Percentiles rank a stretch among this genome's conserved stretches.
Evolutionary conservation across 2,329 filamentous ascomycete genomes (phyloP).

Genomic region (Emergomyces africanus): DNA sequence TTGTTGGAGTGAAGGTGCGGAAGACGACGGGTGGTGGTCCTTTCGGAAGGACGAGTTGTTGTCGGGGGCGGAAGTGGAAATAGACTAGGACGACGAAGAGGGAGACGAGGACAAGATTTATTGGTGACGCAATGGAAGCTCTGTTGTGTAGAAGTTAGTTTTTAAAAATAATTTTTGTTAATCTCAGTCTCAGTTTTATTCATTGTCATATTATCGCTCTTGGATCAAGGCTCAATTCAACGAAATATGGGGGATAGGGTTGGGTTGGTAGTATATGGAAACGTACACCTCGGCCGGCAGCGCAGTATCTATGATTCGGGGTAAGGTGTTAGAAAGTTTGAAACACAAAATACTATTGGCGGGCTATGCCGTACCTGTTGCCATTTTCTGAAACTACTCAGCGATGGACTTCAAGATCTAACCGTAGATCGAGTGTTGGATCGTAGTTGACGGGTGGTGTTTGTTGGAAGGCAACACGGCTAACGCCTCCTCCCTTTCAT

Average conservation of each 20-base stretch:
- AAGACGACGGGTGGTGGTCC: slow-evolving; percentile 61
- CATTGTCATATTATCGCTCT: not conserved
- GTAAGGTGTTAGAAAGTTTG: not conserved
- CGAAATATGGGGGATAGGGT: not conserved
- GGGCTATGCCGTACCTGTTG: not conserved
- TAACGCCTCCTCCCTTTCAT: not conserved
- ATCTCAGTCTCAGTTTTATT: not conserved
- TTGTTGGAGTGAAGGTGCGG: slow-evolving; percentile 69
- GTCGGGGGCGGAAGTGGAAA: slow-evolving; percentile 44
- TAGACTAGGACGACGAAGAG: slow-evolving; percentile 46
- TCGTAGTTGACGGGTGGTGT: not conserved
- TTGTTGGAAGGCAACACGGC: not conserved
- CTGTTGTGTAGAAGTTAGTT: slow-evolving; percentile 23
- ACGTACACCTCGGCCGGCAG: slow-evolving; percentile 24
- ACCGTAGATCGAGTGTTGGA: not conserved
- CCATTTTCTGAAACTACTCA: not conserved
- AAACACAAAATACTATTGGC: not conserved
- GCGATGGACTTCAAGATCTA: not conserved
- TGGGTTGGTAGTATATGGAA: not conserved
- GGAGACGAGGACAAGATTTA: slow-evolving; percentile 49
- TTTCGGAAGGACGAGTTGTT: slow-evolving; percentile 39
- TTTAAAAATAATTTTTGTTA: not conserved
- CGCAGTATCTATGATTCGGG: not conserved
- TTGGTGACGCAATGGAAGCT: slow-evolving; percentile 43
- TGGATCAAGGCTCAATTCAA: not conserved